Percentiles rank a stretch among this genome's conserved stretches.
Evolutionary conservation across 768 basidiomycete genomes (phyloP).

Genomic region (Tylopilus subfusipes): DNA sequence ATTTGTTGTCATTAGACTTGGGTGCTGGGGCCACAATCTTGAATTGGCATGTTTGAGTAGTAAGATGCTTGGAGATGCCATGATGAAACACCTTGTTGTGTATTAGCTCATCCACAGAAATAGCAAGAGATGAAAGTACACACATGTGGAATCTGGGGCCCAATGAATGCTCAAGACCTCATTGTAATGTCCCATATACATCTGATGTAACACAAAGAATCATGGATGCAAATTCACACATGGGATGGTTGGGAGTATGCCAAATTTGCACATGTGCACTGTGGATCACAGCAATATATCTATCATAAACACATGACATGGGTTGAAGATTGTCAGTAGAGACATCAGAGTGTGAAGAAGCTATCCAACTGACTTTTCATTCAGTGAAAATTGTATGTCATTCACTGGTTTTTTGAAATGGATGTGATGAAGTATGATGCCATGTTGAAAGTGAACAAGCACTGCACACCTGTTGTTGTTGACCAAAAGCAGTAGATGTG

Average conservation of each 20-base stretch:
- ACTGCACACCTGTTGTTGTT: slow-evolving; percentile 96
- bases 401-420: slow-evolving; percentile 89
- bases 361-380: slow-evolving; percentile 60
- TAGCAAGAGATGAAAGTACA: slow-evolving; percentile 18
- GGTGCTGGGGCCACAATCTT: too few relatives aligned
- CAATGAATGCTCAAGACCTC: slow-evolving; percentile 86
- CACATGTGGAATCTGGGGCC: slow-evolving; percentile 86
- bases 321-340: too few relatives aligned
- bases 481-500: slow-evolving; percentile 83
- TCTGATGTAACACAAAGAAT: slow-evolving; percentile 88
- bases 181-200: slow-evolving; percentile 95
- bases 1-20: too few relatives aligned
- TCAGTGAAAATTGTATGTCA: slow-evolving; percentile 86
- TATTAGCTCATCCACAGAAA: neutral
- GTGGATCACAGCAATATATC: slow-evolving; percentile 94
- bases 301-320: too few relatives aligned
- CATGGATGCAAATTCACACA: slow-evolving; percentile 95
- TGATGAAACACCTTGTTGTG: slow-evolving; percentile 76
- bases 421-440: slow-evolving; percentile 88
- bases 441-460: slow-evolving; percentile 83
- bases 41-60: too few relatives aligned
- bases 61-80: too few relatives aligned
- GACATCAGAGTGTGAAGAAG: neutral
- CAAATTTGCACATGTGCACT: slow-evolving; percentile 91
- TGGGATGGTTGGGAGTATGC: slow-evolving; percentile 90